Conservation (phyloP, 1,284 basidiomycete genomes). For the Blastosporella zonata region DNA sequence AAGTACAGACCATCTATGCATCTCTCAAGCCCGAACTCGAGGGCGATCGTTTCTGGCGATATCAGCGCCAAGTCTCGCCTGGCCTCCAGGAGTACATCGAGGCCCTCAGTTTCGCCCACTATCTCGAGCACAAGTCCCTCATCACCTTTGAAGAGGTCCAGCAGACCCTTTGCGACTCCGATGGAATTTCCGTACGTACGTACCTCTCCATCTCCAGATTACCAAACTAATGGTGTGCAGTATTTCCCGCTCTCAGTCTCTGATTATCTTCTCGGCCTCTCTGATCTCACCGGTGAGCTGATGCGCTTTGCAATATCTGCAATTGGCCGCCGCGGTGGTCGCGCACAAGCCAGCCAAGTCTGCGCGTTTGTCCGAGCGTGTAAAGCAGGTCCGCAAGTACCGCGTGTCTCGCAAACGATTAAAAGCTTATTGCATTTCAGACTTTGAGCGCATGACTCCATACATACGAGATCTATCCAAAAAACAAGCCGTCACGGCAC, state of each 20-base stretch:
- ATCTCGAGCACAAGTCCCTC: slow-evolving; percentile 70
- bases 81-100: slow-evolving; percentile 93
- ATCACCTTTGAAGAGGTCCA: slow-evolving; percentile 75
- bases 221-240: slow-evolving; percentile 32
- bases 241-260: slow-evolving; percentile 68
- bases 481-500: slow-evolving; percentile 84
- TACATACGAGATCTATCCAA: slow-evolving; percentile 74
- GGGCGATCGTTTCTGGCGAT: slow-evolving; percentile 78
- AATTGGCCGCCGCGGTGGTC: slow-evolving; percentile 68
- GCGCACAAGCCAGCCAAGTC: slow-evolving; percentile 65
- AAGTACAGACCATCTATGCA: slow-evolving; percentile 69
- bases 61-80: slow-evolving; percentile 74
- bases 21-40: slow-evolving; percentile 62
- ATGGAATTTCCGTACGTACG: slow-evolving; percentile 64
- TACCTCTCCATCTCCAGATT: slow-evolving; percentile 14
- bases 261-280: slow-evolving; percentile 91
- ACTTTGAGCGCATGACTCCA: slow-evolving; percentile 73
- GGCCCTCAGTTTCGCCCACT: slow-evolving; percentile 87
- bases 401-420: neutral
- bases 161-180: slow-evolving; percentile 52
- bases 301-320: slow-evolving; percentile 92
- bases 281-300: slow-evolving; percentile 95
- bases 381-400: slow-evolving; percentile 66
- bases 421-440: slow-evolving; percentile 33
- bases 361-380: slow-evolving; percentile 79